Conservation (phyloP, 169 alveolate species). For the Eimeria maxima region DNA sequence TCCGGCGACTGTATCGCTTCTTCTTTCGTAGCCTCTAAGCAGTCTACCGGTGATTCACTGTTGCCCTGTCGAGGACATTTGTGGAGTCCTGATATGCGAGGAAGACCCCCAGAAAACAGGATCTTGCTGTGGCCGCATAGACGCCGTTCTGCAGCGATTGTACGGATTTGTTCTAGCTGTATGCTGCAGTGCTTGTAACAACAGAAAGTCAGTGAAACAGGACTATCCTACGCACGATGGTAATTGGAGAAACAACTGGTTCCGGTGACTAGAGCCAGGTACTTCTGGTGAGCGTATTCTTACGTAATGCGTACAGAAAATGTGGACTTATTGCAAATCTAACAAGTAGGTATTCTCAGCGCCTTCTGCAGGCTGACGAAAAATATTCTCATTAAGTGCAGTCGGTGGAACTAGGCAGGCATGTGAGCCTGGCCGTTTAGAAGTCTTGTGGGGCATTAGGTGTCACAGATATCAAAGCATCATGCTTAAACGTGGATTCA, state of each 20-base stretch:
- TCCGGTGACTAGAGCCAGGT: neutral
- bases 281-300: neutral
- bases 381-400: neutral
- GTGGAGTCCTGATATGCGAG: too few relatives aligned
- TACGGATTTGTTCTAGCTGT: neutral
- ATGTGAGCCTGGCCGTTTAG: neutral
- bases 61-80: neutral
- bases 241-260: neutral
- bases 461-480: too few relatives aligned
- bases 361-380: too few relatives aligned
- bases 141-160: neutral
- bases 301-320: neutral
- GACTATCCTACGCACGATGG: neutral
- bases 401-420: neutral
- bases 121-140: neutral
- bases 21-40: too few relatives aligned
- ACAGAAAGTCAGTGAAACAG: neutral
- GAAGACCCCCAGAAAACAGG: too few relatives aligned
- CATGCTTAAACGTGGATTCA: too few relatives aligned
- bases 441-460: neutral
- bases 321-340: too few relatives aligned
- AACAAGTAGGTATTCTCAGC: neutral
- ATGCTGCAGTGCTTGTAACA: neutral
- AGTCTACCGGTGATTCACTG: neutral
- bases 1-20: neutral